phyloP scores from a whole-genome alignment of 768 basidiomycete species.

The Candolleomyces aberdarensis region DNA sequence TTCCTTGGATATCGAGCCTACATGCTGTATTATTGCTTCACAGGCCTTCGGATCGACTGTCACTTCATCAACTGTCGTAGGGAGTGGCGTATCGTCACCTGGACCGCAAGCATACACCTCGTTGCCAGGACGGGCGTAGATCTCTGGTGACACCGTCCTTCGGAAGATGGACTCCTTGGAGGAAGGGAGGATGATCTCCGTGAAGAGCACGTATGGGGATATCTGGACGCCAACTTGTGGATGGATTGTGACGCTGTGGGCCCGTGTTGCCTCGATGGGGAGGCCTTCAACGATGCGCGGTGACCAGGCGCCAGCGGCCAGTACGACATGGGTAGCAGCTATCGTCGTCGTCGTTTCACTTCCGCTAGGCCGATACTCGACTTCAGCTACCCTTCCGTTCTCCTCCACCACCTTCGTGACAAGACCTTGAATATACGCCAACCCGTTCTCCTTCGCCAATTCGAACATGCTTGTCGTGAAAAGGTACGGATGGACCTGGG shows the following conservation, averaged over 20 bases:
- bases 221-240: slow-evolving; percentile 43
- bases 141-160: slow-evolving; percentile 49
- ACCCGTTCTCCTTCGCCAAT: slow-evolving; percentile 55
- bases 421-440: slow-evolving; percentile 42
- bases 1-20: slow-evolving; percentile 57
- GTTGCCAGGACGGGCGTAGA: slow-evolving; percentile 67
- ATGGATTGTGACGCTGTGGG: slow-evolving; percentile 69
- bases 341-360: slow-evolving; percentile 28
- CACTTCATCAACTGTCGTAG: slow-evolving; percentile 71
- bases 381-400: slow-evolving; percentile 43
- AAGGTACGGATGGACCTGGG: slow-evolving; percentile 73
- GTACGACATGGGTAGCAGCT: slow-evolving; percentile 63
- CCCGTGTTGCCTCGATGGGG: slow-evolving; percentile 61
- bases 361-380: slow-evolving; percentile 37
- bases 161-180: slow-evolving; percentile 5
- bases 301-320: slow-evolving; percentile 90
- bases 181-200: slow-evolving; percentile 51
- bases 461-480: slow-evolving; percentile 74
- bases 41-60: slow-evolving; percentile 54
- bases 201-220: slow-evolving; percentile 80
- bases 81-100: slow-evolving; percentile 66
- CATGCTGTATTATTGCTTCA: slow-evolving; percentile 50
- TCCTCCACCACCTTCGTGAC: slow-evolving; percentile 35
- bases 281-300: slow-evolving; percentile 52
- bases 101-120: slow-evolving; percentile 80